Evolutionary conservation across 2,329 filamentous ascomycete species (phyloP).

Genomic region (Periconia digitata): DNA sequence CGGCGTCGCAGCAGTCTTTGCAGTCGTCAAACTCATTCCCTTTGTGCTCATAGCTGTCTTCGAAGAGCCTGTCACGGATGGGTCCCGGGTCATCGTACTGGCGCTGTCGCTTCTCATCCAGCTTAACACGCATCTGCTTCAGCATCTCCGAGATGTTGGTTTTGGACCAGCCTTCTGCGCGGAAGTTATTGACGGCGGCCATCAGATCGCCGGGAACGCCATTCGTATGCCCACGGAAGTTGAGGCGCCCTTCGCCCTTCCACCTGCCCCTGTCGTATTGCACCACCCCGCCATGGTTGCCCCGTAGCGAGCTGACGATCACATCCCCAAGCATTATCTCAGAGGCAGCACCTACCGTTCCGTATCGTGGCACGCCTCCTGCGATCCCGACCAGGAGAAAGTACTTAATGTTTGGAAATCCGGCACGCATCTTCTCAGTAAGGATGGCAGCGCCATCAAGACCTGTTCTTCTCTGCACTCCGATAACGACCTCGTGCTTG

Average conservation of each 20-base stretch:
- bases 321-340: constrained; percentile 25
- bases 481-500: constrained; percentile 11
- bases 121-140: constrained; percentile 8
- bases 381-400: constrained; percentile 18
- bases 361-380: constrained; percentile 19
- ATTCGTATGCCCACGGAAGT: constrained; percentile 8
- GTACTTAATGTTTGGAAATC: constrained; percentile 9
- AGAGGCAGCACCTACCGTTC: constrained; percentile 10
- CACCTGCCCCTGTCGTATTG: constrained; percentile 16
- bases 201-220: constrained; percentile 4
- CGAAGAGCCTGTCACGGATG: constrained; percentile 3
- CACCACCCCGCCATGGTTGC: constrained; percentile 20
- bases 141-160: constrained; percentile 1
- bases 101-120: background rate
- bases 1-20: constrained; percentile 9
- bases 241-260: constrained; percentile 7
- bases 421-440: constrained; percentile 1
- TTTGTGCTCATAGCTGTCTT: constrained; percentile 2
- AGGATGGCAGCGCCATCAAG: background rate
- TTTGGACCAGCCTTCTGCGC: background rate
- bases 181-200: constrained; percentile 8
- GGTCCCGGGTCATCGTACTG: constrained; percentile 3
- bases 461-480: background rate
- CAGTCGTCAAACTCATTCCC: constrained; percentile 6
- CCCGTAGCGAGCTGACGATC: constrained; percentile 18